Evolutionary conservation across 169 alveolate species (phyloP).

Genomic region (Eimeria sp.): DNA sequence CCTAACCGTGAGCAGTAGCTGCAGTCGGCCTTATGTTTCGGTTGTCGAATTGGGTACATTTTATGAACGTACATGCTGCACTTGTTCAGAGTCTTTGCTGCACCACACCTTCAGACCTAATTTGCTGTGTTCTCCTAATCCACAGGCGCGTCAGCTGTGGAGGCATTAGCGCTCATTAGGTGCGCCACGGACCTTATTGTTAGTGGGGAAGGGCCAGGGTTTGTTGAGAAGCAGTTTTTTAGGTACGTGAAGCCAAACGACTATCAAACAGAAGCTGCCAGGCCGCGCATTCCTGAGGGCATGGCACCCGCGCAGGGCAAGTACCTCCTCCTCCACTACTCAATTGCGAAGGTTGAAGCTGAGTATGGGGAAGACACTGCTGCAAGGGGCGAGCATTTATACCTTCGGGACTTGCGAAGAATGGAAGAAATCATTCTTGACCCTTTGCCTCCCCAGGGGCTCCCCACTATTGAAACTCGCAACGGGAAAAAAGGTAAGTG

Average conservation of each 20-base stretch:
- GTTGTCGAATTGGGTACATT: background rate
- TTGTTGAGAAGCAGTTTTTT: constrained; percentile 51
- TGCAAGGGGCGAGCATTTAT: background rate
- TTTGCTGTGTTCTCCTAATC: background rate
- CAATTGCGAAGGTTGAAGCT: constrained; percentile 34
- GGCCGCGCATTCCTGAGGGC: constrained; percentile 49
- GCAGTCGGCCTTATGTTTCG: background rate
- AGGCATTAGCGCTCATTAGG: constrained; percentile 47
- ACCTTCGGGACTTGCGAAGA: constrained; percentile 46
- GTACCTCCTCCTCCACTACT: constrained; percentile 66
- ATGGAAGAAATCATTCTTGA: constrained; percentile 21
- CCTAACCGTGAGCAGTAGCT: constrained; percentile 3
- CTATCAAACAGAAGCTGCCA: background rate
- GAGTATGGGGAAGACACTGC: constrained; percentile 32
- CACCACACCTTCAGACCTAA: background rate
- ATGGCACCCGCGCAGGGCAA: constrained; percentile 52
- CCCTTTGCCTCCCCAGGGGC: background rate
- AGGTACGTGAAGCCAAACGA: background rate
- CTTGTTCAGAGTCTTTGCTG: background rate
- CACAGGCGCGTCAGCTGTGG: constrained; percentile 41
- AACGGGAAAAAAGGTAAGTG: background rate
- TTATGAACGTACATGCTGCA: background rate
- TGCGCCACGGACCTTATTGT: constrained; percentile 29
- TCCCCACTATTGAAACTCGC: background rate
- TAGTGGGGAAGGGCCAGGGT: constrained; percentile 64